Evolutionary conservation across 1,139 yeast genomes (phyloP).

Genomic region (Yamadazyma atmosphaerica): DNA sequence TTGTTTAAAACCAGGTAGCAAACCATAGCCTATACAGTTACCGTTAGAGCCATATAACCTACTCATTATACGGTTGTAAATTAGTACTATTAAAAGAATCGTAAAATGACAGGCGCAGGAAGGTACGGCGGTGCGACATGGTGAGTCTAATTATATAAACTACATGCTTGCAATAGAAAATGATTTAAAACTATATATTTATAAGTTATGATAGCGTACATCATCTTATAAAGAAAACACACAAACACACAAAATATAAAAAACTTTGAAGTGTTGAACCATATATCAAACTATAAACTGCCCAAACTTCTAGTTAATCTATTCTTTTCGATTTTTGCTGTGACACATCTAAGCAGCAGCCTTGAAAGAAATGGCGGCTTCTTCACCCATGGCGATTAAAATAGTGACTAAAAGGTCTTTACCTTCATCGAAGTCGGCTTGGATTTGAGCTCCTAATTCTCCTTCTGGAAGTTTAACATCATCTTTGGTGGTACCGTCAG

Average conservation of each 20-base stretch:
- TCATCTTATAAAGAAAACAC: conserved; percentile 2
- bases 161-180: background rate
- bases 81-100: no score
- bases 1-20: no score
- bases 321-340: background rate
- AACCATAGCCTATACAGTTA: no score
- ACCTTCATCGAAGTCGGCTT: conserved; percentile 93
- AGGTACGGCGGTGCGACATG: no score
- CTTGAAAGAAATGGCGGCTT: conserved; percentile 96
- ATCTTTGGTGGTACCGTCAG: conserved; percentile 98
- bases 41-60: no score
- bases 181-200: background rate
- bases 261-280: background rate
- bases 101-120: no score
- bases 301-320: background rate
- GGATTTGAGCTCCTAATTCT: conserved; percentile 91
- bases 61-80: no score
- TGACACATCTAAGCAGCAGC: conserved; percentile 50
- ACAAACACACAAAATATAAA: conserved; percentile 3
- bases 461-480: conserved; percentile 98
- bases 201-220: conserved; percentile 1
- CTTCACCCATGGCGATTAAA: conserved; percentile 98
- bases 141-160: no score
- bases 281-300: background rate
- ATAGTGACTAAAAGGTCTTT: conserved; percentile 95